Percentiles rank a stretch among this genome's conserved stretches.
Evolutionary conservation across 208 protist species (phyloP).

Genomic region (Lotmaria passim): DNA sequence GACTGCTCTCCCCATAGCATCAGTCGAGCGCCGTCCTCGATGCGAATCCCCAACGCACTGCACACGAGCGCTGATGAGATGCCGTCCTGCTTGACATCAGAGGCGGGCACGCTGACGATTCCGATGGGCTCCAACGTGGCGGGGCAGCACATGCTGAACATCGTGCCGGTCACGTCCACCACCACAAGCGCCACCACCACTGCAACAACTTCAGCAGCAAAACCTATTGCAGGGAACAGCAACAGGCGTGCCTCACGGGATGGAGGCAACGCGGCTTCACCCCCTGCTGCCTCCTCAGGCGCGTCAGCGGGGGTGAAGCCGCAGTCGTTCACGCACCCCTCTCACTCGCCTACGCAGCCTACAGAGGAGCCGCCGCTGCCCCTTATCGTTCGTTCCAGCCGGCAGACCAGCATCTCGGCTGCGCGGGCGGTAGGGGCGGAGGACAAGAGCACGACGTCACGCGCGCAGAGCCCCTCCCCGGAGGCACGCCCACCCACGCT

Average conservation of each 20-base stretch:
- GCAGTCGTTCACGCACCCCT: background rate
- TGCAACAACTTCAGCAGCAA: background rate
- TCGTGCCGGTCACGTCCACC: background rate
- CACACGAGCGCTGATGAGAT: conserved; percentile 9
- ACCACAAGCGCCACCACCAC: background rate
- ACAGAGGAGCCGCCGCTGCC: background rate
- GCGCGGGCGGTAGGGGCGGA: background rate
- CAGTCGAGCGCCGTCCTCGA: conserved; percentile 1
- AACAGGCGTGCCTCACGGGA: too few relatives aligned
- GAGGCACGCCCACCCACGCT: conserved; percentile 6
- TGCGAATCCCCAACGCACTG: conserved; percentile 1
- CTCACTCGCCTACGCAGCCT: background rate
- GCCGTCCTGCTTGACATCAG: background rate
- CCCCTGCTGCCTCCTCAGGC: too few relatives aligned
- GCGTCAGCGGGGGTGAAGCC: too few relatives aligned
- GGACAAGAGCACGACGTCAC: background rate
- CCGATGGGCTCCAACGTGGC: background rate
- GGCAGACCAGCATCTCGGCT: conserved; percentile 8
- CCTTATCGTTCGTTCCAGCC: conserved; percentile 7
- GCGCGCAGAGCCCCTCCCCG: conserved; percentile 3
- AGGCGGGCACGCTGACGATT: background rate
- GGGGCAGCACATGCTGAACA: background rate
- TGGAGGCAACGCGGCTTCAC: too few relatives aligned
- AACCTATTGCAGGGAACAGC: too few relatives aligned
- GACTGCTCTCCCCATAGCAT: conserved; percentile 4